Conservation (phyloP, 805 yeast genomes). For the Teunomyces panamensis region DNA sequence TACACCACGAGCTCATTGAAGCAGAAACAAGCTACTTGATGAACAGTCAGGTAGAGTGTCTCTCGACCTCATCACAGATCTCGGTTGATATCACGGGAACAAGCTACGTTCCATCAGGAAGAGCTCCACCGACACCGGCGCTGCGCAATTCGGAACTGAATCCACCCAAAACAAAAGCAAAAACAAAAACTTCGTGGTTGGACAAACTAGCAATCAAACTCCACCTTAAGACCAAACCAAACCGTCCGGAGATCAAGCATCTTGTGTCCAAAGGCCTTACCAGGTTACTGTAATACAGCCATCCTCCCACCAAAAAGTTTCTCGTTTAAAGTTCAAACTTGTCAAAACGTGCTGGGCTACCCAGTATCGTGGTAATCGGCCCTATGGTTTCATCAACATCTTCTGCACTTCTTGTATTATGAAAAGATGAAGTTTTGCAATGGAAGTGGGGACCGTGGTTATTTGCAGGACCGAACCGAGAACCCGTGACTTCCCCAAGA, state of each 20-base stretch:
- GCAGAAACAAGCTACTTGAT: slow-evolving; percentile 1
- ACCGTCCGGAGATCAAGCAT: neutral
- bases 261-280: neutral
- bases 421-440: neutral
- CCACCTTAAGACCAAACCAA: neutral
- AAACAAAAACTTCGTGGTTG: neutral
- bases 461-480: neutral
- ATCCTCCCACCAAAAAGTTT: neutral
- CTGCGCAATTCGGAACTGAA: neutral
- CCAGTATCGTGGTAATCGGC: slow-evolving; percentile 1
- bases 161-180: neutral
- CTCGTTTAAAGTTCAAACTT: neutral
- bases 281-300: neutral
- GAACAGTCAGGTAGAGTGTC: neutral
- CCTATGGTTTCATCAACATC: neutral
- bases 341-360: too few species aligned
- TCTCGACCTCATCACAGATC: neutral
- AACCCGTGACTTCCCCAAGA: slow-evolving; percentile 10
- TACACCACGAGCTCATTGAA: neutral
- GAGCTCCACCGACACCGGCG: neutral
- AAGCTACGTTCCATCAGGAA: neutral
- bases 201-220: neutral
- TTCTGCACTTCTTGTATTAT: too few species aligned
- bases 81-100: neutral
- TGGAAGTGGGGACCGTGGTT: neutral